A percentile compares a stretch with the other conserved stretches of the same genome.
Conservation (phyloP, 176 grass and related monocot species). For the Oryza officinalis region DNA sequence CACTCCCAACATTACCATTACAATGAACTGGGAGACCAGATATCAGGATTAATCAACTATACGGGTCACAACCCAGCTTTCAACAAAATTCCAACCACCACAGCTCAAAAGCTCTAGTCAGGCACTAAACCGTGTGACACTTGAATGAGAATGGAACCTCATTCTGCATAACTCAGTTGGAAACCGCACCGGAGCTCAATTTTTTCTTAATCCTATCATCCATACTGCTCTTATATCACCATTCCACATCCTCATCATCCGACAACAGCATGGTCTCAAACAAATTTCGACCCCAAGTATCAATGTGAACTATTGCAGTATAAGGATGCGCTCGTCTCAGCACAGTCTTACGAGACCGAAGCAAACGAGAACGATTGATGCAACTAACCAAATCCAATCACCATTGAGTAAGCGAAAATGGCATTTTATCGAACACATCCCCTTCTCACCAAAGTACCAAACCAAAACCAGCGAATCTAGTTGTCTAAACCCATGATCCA, state of each 20-base stretch:
- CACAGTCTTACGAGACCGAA: neutral
- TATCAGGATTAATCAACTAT: neutral
- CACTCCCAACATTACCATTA: neutral
- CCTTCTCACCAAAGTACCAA: neutral
- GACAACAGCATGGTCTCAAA: neutral
- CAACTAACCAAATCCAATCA: neutral
- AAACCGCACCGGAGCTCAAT: neutral
- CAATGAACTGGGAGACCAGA: neutral
- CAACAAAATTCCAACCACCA: neutral
- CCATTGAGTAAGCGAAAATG: neutral
- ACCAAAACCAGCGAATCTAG: neutral
- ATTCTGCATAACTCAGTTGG: neutral
- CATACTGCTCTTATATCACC: neutral
- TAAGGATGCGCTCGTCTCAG: neutral
- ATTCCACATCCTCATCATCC: neutral
- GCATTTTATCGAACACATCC: slow-evolving; percentile 5
- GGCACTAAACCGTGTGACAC: neutral
- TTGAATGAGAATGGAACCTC: neutral
- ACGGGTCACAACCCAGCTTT: neutral
- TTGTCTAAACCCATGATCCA: neutral
- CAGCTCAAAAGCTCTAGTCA: slow-evolving; percentile 4
- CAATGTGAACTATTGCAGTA: neutral
- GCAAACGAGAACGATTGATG: neutral
- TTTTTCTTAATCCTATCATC: neutral
- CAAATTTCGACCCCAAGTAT: neutral